Base-by-base conservation (phyloP, 2,329 filamentous ascomycete genomes). In the Anisogramma anomala region DNA sequence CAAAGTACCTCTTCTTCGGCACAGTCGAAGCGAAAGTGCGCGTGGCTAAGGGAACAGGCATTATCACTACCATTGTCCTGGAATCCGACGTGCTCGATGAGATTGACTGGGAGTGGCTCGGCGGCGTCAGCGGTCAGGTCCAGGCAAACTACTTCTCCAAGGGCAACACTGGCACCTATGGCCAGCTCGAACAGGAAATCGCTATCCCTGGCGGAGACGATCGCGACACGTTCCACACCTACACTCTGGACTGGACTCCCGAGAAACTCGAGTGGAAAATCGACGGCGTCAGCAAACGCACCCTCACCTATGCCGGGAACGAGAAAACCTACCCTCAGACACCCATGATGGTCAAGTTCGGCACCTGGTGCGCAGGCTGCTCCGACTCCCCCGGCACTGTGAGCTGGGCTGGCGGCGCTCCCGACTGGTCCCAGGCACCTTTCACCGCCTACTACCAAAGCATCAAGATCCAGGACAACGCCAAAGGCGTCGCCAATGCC, bases 1-100 rank as follows among this genome's bases (percentile, higher is more conserved):
- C 78, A 55, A 88, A 87, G 73, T 96, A 94, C 71, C 85, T 98
- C 61, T 95, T 96, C 84, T 96, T 94, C 61, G 91, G 91, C 48
- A 79, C 79, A 55, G 75, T 95, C 52, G 83, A 93, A 41, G 77
- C 86, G 46, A 76, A 74, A 22, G 67, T 94, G 56, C 82, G 87
- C 62, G 81, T 83, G 28, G 81, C 91, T 19, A 73, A 82, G 3
- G 91, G 89, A 32, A 69, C 68, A 6, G 91, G 91, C 50, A 83
- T 98, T 49, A 84, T 98, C 48, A 95, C 87, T 65, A 88, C 83
- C 49, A 72, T 84, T 30, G 86, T 96, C 31, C 68, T 98, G 49
- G 83, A 94, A 67, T 95, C 87, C 2, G 86, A 94, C 54, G 77
- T 82, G 55, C 72, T 94, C 22, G 89, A 96, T 58, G 87, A 94